Evolutionary conservation across 805 yeast genomes (phyloP).

Genomic region (Scheffersomyces lignosus): DNA sequence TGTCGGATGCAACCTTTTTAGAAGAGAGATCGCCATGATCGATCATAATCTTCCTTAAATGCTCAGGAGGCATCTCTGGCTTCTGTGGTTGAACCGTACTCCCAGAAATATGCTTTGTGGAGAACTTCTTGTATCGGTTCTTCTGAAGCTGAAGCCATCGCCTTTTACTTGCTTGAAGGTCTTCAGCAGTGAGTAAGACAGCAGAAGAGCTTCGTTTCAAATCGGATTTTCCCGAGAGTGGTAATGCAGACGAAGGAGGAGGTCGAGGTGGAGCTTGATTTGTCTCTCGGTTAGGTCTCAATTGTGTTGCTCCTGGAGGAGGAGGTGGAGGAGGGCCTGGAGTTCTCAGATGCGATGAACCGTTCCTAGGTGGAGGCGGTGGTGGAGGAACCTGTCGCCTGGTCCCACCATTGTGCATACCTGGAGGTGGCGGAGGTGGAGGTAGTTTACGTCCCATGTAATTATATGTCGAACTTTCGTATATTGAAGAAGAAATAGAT

Average conservation of each 20-base stretch:
- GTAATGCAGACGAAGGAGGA: constrained; percentile 1
- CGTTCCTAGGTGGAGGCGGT: constrained; percentile 13
- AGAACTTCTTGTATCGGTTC: constrained; percentile 40
- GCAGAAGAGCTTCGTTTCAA: neutral
- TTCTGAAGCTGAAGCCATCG: constrained; percentile 69
- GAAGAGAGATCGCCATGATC: constrained; percentile 87
- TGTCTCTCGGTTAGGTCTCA: constrained; percentile 15
- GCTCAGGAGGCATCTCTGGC: constrained; percentile 91
- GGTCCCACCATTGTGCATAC: constrained; percentile 4
- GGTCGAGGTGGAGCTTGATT: constrained; percentile 13
- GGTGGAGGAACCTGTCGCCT: constrained; percentile 4
- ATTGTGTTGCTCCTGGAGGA: constrained; percentile 5
- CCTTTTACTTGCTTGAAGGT: constrained; percentile 45
- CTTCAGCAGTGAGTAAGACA: constrained; percentile 9
- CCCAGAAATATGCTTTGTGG: constrained; percentile 34
- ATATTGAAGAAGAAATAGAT: no score
- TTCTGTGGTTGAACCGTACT: constrained; percentile 64
- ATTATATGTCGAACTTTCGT: no score
- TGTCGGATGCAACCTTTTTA: constrained; percentile 76
- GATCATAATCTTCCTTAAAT: constrained; percentile 76
- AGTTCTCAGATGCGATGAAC: no score
- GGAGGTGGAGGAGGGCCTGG: constrained; percentile 8
- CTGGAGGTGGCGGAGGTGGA: constrained; percentile 24
- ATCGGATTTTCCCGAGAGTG: constrained; percentile 7
- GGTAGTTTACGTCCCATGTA: constrained; percentile 14